Conservation (phyloP, 1,284 basidiomycete species). For the Taiwanofungus camphoratus region DNA sequence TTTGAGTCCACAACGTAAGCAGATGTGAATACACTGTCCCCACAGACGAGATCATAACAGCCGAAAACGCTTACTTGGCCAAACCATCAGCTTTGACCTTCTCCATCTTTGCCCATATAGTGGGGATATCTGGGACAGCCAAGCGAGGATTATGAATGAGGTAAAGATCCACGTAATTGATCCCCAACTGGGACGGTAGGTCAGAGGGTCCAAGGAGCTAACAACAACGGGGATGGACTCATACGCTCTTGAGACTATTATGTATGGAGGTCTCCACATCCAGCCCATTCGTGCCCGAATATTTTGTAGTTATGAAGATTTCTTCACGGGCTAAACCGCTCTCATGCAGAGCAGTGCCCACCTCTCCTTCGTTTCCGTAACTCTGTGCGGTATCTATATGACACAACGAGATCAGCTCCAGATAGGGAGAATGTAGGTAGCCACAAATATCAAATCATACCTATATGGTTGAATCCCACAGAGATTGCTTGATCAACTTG, state of each 20-base stretch:
- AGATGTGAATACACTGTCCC: not conserved
- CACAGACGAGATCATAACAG: not conserved
- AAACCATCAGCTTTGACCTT: conserved; percentile 55
- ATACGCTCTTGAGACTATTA: conserved; percentile 25
- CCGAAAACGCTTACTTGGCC: conserved; percentile 39
- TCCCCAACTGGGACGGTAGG: conserved; percentile 42
- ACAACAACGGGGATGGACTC: conserved; percentile 2
- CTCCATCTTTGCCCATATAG: conserved; percentile 65
- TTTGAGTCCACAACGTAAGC: too few species aligned
- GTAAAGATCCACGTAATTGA: conserved; percentile 70
- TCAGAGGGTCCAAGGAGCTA: not conserved
- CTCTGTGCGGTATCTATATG: conserved; percentile 26
- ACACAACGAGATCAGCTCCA: not conserved
- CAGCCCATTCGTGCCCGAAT: conserved; percentile 43
- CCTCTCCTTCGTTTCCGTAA: conserved; percentile 37
- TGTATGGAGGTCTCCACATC: conserved; percentile 28
- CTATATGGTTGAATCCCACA: conserved; percentile 27
- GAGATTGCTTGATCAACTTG: conserved; percentile 28
- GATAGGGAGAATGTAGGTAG: not conserved
- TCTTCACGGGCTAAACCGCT: conserved; percentile 31
- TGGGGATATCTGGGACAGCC: conserved; percentile 41
- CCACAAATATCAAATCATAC: conserved; percentile 10
- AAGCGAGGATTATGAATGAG: conserved; percentile 55
- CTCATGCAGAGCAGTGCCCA: conserved; percentile 32
- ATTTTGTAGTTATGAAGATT: conserved; percentile 45